Conservation (phyloP, 805 yeast genomes). For the Candida koratica region DNA sequence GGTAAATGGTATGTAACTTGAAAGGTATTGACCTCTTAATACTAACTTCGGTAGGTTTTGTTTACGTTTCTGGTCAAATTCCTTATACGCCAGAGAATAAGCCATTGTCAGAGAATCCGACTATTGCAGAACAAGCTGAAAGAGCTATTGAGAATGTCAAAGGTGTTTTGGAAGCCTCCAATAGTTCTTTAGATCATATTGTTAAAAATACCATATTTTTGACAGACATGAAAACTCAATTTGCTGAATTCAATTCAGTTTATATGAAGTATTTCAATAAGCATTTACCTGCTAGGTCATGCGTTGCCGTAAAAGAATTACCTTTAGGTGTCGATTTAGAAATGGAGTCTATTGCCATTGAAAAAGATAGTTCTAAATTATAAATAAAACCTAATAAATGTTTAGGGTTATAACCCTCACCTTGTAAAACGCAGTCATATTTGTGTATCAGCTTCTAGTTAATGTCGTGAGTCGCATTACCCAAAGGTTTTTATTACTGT, state of each 20-base stretch:
- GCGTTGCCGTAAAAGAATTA: conserved; percentile 89
- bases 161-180: conserved; percentile 76
- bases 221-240: conserved; percentile 77
- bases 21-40: neutral
- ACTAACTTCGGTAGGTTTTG: conserved; percentile 60
- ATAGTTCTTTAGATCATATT: conserved; percentile 76
- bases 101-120: conserved; percentile 62
- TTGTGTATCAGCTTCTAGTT: neutral
- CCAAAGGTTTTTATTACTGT: no score
- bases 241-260: conserved; percentile 80
- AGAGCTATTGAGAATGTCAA: conserved; percentile 66
- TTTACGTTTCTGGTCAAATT: conserved; percentile 93
- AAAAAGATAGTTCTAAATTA: conserved; percentile 35
- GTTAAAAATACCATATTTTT: conserved; percentile 88
- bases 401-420: conserved; percentile 9
- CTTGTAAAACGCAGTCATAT: neutral
- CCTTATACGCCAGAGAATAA: conserved; percentile 83
- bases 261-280: conserved; percentile 72
- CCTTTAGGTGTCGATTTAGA: conserved; percentile 88
- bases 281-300: conserved; percentile 95
- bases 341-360: conserved; percentile 89
- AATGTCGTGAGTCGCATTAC: no score
- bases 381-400: conserved; percentile 13
- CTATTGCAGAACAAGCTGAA: conserved; percentile 73
- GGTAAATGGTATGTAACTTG: conserved; percentile 52